Percentiles rank a stretch among this genome's conserved stretches.
phyloP scores from a whole-genome alignment of 2,329 filamentous ascomycete genomes.

The Pseudogymnoascus sp. region DNA sequence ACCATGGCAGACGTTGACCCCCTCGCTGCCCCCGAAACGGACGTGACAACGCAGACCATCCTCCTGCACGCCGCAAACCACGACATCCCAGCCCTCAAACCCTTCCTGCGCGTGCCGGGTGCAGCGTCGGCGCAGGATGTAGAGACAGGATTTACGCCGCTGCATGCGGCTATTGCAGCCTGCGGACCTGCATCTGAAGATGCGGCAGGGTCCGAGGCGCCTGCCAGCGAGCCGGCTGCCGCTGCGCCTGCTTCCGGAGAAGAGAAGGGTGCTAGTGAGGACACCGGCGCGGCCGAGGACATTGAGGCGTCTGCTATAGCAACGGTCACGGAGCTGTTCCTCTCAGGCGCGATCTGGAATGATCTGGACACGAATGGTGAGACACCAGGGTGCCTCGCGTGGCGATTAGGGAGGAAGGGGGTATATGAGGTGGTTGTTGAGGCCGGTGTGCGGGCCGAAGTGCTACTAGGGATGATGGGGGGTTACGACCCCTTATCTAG shows the following conservation, averaged over 20 bases:
- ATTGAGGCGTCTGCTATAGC: slow-evolving; percentile 52
- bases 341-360: slow-evolving; percentile 95
- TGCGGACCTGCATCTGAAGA: slow-evolving; percentile 36
- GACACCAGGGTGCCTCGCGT: slow-evolving; percentile 83
- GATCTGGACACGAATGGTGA: slow-evolving; percentile 79
- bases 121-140: slow-evolving; percentile 73
- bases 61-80: slow-evolving; percentile 59
- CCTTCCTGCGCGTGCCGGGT: slow-evolving; percentile 28
- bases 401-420: slow-evolving; percentile 54
- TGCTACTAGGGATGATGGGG: slow-evolving; percentile 74
- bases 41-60: slow-evolving; percentile 43
- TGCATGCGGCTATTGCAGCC: slow-evolving; percentile 83
- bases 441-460: slow-evolving; percentile 82
- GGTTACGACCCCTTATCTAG: slow-evolving; percentile 64
- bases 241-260: slow-evolving; percentile 4
- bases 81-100: slow-evolving; percentile 28
- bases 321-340: slow-evolving; percentile 66
- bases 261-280: slow-evolving; percentile 24
- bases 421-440: slow-evolving; percentile 80
- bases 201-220: slow-evolving; percentile 16
- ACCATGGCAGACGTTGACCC: slow-evolving; percentile 16
- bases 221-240: slow-evolving; percentile 22
- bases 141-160: slow-evolving; percentile 74
- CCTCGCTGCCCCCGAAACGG: slow-evolving; percentile 16
- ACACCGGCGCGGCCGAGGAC: slow-evolving; percentile 28